Evolutionary conservation across 1,284 basidiomycete species (phyloP), one percentile per base, ranked within the genome.

Genomic region (Heterobasidion parviporum): DNA sequence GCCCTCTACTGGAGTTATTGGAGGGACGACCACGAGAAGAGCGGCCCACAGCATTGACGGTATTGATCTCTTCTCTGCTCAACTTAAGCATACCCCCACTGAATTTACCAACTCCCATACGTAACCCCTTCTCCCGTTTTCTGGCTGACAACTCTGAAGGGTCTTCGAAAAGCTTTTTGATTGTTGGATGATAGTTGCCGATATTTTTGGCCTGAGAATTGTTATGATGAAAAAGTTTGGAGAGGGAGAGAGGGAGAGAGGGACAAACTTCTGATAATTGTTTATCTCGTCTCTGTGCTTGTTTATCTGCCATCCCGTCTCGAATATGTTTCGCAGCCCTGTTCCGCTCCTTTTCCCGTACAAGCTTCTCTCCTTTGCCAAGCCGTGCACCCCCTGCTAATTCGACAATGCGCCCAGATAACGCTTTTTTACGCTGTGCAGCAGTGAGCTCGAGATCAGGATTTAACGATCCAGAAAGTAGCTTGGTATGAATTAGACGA

Each of bases 41-140:
- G 10, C 51, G 35, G 6, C 51, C 16, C 36, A 12, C 41, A 45
- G 38, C 41, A 9, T 75, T 67, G 56, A 74, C 73, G 4, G 72
- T 68, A 41, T 62, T 70, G 34, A 91, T 78, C 33, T 92, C 89
- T 32, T 78, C 73, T 61, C 68, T 74, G 57, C 77, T 80, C 15
- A 92, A 76, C 58, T 77, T 81, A 56, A 92, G 72, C 20, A 81
- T 74, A 12, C 89, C 89, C 44, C 78, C 78, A 55, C 72, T 76
- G 65, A 88, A 91, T 58, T 75, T 85, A 6, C 89, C 89, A n/a
- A 92, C 75, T 2, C 89, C 89, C 82, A 89, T 83, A 58, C 74
- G 74, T 38, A 92, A 66, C 3, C 89, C 89, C 61, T 80, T 76
- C 43, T 79, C 74, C 59, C 88, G 73, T 62, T 79, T 84, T 48